Evolutionary conservation across 1,139 yeast genomes (phyloP).

Genomic region (Arxiozyma heterogenica): DNA sequence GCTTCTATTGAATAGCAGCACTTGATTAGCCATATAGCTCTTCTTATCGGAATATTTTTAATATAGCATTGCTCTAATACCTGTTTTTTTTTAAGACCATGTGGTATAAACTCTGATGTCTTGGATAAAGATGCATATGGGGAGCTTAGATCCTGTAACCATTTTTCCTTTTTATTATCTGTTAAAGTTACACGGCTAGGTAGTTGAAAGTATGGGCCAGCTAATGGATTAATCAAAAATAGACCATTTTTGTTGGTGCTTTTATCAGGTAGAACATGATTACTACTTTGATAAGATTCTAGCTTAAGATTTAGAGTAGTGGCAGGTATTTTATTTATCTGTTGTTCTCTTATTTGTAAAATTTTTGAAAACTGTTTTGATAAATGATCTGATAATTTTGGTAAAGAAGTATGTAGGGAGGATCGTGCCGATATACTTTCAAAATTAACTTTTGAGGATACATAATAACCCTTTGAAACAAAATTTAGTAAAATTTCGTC

Average conservation of each 20-base stretch:
- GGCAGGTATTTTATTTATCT: constrained; percentile 57
- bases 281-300: not conserved
- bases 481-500: constrained; percentile 42
- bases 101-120: constrained; percentile 78
- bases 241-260: not conserved
- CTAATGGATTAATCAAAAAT: constrained; percentile 15
- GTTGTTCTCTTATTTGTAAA: constrained; percentile 53
- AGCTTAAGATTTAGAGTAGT: not conserved
- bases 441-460: constrained; percentile 46
- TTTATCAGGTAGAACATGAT: not conserved
- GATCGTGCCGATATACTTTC: constrained; percentile 51
- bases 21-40: constrained; percentile 86
- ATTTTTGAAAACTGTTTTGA: constrained; percentile 57
- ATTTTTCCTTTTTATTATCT: constrained; percentile 71
- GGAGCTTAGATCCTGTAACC: constrained; percentile 75
- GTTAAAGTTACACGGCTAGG: constrained; percentile 68
- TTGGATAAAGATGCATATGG: constrained; percentile 54
- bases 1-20: constrained; percentile 81
- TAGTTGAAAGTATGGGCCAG: constrained; percentile 27
- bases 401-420: constrained; percentile 36
- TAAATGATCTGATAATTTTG: constrained; percentile 48
- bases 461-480: constrained; percentile 51
- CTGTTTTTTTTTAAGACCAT: constrained; percentile 69
- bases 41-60: constrained; percentile 56
- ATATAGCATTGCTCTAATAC: constrained; percentile 63